phyloP scores from a whole-genome alignment of 2,329 filamentous ascomycete genomes.

The Lizonia empirigonia region DNA sequence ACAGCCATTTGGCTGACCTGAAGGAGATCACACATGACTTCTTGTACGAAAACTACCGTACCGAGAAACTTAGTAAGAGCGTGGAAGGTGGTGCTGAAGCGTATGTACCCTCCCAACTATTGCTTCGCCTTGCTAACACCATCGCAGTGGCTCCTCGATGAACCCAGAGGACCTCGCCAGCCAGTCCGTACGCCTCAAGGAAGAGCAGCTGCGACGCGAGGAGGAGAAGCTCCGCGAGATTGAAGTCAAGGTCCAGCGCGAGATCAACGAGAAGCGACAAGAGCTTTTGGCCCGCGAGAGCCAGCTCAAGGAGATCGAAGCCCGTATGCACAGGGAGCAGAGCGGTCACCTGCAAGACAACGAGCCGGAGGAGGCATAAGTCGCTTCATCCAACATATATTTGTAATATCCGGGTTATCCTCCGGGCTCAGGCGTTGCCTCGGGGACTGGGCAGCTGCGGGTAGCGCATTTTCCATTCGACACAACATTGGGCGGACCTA shows the following conservation, averaged over 20 bases:
- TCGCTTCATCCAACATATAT: slow-evolving; percentile 5
- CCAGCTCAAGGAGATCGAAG: slow-evolving; percentile 98
- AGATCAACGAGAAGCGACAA: slow-evolving; percentile 99
- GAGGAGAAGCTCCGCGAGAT: slow-evolving; percentile 99
- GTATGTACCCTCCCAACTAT: slow-evolving; percentile 63
- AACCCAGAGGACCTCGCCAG: slow-evolving; percentile 96
- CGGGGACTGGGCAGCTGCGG: slow-evolving; percentile 23
- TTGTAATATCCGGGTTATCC: slow-evolving; percentile 11
- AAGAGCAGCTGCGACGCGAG: slow-evolving; percentile 97
- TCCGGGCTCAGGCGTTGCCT: slow-evolving; percentile 13
- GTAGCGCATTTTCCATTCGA: slow-evolving; percentile 38
- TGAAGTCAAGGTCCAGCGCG: slow-evolving; percentile 98
- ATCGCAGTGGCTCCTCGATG: slow-evolving; percentile 77
- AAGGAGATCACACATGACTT: slow-evolving; percentile 99
- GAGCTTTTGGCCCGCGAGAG: slow-evolving; percentile 96
- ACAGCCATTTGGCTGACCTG: slow-evolving; percentile 96
- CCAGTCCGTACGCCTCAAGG: slow-evolving; percentile 98
- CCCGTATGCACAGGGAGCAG: slow-evolving; percentile 89
- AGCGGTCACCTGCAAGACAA: slow-evolving; percentile 52
- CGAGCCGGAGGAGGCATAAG: slow-evolving; percentile 42
- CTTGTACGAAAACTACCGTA: slow-evolving; percentile 99
- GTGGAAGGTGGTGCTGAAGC: slow-evolving; percentile 87
- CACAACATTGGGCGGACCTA: slow-evolving; percentile 27
- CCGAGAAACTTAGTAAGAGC: slow-evolving; percentile 99
- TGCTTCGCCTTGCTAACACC: slow-evolving; percentile 25